Evolutionary conservation across 257 asterid genomes (phyloP), one percentile per base, ranked within the genome.

Genomic region (Jacaranda mimosifolia): DNA sequence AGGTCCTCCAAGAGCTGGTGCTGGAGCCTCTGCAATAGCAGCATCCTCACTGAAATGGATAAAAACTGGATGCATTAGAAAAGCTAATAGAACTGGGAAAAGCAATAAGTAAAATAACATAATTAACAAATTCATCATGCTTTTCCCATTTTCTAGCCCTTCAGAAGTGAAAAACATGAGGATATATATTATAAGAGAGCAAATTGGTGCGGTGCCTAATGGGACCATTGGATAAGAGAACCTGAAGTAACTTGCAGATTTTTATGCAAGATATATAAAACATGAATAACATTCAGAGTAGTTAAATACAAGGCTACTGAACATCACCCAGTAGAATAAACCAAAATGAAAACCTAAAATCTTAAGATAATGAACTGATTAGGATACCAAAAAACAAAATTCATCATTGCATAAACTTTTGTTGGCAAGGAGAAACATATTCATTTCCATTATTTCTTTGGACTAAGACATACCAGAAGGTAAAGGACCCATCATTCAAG

Each of bases 1-100:
- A 7, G 90, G 90, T 79, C 86, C 93, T 60, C 93, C 93, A 55
- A 80, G 85, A 65, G 89, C 87, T 32, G 86, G 83, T 3, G 87
- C 91, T 7, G 86, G 78, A 49, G 82, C 53, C 43, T 86, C 93
- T 1, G 46, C 82, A 40, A 67, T 84, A 65, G 68, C 81, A 57
- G 67, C 90, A 76, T 84, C 90, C 76, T 88, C 88, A 13, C 90
- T 82, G 80, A 51, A 51, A 45, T 12, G 21, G 26, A 19, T 17
- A 46, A 5, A 17, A 77, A 46, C 9, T 3, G 4, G 42, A 39
- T 12, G 42, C n/a, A 59, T 58, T 6, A 51, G 32, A 57, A 19
- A 32, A 43, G 9, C 19, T 38, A 21, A 59, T n/a, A 19, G 19
- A 18, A 65, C n/a, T 51, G n/a, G 48, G 14, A n/a, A 55, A 39